A percentile compares a stretch with the other conserved stretches of the same genome.
phyloP scores from a whole-genome alignment of 129 eudicot genomes.

The Saussurea involucrata region DNA sequence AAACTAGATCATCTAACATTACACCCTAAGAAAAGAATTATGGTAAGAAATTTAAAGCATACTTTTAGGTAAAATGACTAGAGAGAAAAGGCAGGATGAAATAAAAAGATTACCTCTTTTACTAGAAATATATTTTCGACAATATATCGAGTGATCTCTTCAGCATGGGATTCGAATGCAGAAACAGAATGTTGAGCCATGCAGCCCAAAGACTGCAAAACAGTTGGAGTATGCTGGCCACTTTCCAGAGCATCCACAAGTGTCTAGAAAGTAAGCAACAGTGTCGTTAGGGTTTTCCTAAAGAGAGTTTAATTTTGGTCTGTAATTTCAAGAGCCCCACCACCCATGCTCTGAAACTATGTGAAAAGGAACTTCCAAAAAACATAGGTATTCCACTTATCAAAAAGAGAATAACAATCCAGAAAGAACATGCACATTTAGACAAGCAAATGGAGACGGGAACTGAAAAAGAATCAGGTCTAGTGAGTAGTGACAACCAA shows the following conservation, averaged over 20 bases:
- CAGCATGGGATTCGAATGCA: slow-evolving; percentile 56
- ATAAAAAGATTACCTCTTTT: slow-evolving; percentile 38
- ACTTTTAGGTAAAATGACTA: background rate
- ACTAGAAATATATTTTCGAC: slow-evolving; percentile 49
- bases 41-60: background rate
- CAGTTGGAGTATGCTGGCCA: slow-evolving; percentile 62
- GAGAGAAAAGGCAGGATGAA: background rate
- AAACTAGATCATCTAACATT: slow-evolving; percentile 21
- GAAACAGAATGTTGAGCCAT: slow-evolving; percentile 63
- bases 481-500: background rate
- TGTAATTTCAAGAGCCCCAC: background rate
- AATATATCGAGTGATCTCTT: slow-evolving; percentile 56
- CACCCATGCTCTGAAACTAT: background rate
- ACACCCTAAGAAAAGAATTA: slow-evolving; percentile 35
- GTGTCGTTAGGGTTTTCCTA: background rate
- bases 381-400: background rate
- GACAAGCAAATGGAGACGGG: background rate
- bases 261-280: slow-evolving; percentile 40
- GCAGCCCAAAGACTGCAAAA: slow-evolving; percentile 87
- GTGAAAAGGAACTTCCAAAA: background rate
- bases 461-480: background rate
- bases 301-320: background rate
- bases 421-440: background rate
- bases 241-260: slow-evolving; percentile 63
- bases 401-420: background rate